Base-by-base conservation (phyloP, 345 rosid genomes). In the Salix dunnii region DNA sequence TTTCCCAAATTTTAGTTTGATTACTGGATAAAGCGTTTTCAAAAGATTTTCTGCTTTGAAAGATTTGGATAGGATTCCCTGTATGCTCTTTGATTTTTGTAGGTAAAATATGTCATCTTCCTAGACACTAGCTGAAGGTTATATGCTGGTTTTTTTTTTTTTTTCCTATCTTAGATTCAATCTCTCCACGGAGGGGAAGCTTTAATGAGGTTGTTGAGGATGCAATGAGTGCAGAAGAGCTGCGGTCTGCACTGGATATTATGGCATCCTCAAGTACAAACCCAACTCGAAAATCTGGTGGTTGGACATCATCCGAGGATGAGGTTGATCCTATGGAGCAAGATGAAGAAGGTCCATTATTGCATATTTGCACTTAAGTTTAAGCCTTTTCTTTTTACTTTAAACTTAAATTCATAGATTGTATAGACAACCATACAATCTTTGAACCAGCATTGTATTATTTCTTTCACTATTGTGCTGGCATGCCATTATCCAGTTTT, bases 251-350 rank as follows among this genome's bases (percentile, higher is more conserved):
- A 72, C 80, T 94, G 84, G 88, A 87, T 79, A 89, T 88, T 68
- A 86, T 81, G 85, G 91, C 92, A 81, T 88, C 94, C 70, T 96
- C 97, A 11, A 91, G 98, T 84, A 82, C 74, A 70, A 85, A 83
- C 55, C 0, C 79, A 33, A 51, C 81, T 46, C 77, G 42, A 74
- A 82, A 58, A 58, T 84, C 84, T 62, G 82, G 86, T 81, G 94
- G 92, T 71, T 96, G 98, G 99, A 85, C 89, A 73, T 96, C 97
- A 70, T 90, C 91, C 17, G 98, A 96, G 43, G 97, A 96, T 31
- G 98, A 96, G 81, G 90, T 77, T 77, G 97, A 92, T 84, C 89
- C 85, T 68, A 90, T 89, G 94, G 96, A 90, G 12, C 86, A 85
- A 70, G 91, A 88, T 65, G 90, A 86, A 76, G 97, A 88, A 87